phyloP scores from a whole-genome alignment of 2,329 filamentous ascomycete genomes.

The Colletotrichum orchidophilum region DNA sequence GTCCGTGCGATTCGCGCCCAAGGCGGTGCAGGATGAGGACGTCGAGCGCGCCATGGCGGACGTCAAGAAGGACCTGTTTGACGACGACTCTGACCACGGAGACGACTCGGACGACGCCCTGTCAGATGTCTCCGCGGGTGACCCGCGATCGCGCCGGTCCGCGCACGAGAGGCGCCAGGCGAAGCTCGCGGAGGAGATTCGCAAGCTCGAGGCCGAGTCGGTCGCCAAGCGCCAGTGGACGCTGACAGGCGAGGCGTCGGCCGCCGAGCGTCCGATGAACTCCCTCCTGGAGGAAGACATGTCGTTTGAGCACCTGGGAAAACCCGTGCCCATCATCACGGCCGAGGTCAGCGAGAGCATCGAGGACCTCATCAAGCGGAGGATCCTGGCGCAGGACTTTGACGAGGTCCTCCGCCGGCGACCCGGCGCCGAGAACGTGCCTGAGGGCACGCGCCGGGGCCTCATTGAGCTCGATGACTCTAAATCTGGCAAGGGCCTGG shows the following conservation, averaged over 20 bases:
- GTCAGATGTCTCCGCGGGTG: slow-evolving; percentile 72
- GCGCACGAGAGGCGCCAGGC: slow-evolving; percentile 88
- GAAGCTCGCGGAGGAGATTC: slow-evolving; percentile 88
- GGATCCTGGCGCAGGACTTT: slow-evolving; percentile 89
- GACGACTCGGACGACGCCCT: slow-evolving; percentile 73
- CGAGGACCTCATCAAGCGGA: slow-evolving; percentile 91
- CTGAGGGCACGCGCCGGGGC: slow-evolving; percentile 71
- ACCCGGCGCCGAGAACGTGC: slow-evolving; percentile 72
- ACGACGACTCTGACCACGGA: slow-evolving; percentile 71
- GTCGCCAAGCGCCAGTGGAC: slow-evolving; percentile 93
- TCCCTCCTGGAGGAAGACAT: slow-evolving; percentile 94
- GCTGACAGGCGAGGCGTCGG: slow-evolving; percentile 86
- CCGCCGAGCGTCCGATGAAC: slow-evolving; percentile 84
- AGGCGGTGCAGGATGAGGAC: slow-evolving; percentile 67
- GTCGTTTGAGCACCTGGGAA: slow-evolving; percentile 94
- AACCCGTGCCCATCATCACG: slow-evolving; percentile 93
- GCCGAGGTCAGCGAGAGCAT: slow-evolving; percentile 90
- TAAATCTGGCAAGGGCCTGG: slow-evolving; percentile 87
- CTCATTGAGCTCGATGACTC: slow-evolving; percentile 85
- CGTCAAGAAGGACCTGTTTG: slow-evolving; percentile 90
- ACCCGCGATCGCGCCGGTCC: slow-evolving; percentile 79
- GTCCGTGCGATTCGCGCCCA: slow-evolving; percentile 50
- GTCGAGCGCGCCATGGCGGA: slow-evolving; percentile 86
- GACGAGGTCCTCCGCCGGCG: slow-evolving; percentile 88
- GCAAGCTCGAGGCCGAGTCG: slow-evolving; percentile 86